Percentiles rank a stretch among this genome's conserved stretches.
Evolutionary conservation across 2,329 filamentous ascomycete genomes (phyloP).

Genomic region (Nemania serpens): DNA sequence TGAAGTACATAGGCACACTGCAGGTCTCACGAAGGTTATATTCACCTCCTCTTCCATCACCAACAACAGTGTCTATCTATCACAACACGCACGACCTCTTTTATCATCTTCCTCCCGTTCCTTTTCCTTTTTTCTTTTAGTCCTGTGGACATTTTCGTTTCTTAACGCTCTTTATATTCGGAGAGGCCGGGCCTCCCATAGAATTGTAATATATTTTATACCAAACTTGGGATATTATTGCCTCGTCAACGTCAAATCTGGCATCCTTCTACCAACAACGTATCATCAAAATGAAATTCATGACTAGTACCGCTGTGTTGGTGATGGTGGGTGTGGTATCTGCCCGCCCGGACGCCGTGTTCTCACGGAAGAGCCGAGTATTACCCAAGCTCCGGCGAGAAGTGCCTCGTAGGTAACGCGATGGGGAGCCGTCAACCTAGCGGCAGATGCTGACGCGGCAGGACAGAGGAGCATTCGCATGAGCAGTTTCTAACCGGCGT

Average conservation of each 20-base stretch:
- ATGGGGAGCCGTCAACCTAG: not conserved
- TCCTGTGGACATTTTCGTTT: conserved; percentile 41
- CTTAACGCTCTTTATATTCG: conserved; percentile 36
- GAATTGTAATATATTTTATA: conserved; percentile 27
- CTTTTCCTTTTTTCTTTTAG: conserved; percentile 41
- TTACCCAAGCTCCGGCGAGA: conserved; percentile 39
- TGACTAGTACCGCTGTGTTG: conserved; percentile 38
- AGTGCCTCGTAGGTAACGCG: conserved; percentile 40
- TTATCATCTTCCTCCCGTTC: conserved; percentile 7
- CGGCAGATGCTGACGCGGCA: conserved; percentile 10
- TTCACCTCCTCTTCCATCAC: conserved; percentile 31
- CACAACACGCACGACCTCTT: conserved; percentile 26
- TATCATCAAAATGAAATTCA: conserved; percentile 41
- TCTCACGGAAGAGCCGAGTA: conserved; percentile 25
- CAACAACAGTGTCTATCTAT: conserved; percentile 38
- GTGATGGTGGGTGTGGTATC: conserved; percentile 40
- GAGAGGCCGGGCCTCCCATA: conserved; percentile 39
- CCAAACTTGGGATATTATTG: conserved; percentile 16
- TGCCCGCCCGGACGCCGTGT: conserved; percentile 41
- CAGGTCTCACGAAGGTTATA: conserved; percentile 6
- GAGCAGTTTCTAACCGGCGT: conserved; percentile 39
- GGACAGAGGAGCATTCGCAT: conserved; percentile 42
- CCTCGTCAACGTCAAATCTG: conserved; percentile 6
- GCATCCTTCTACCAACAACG: conserved; percentile 19
- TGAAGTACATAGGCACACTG: conserved; percentile 32